Conservation (phyloP, 176 grass and related monocot genomes). For the Cocos nucifera region DNA sequence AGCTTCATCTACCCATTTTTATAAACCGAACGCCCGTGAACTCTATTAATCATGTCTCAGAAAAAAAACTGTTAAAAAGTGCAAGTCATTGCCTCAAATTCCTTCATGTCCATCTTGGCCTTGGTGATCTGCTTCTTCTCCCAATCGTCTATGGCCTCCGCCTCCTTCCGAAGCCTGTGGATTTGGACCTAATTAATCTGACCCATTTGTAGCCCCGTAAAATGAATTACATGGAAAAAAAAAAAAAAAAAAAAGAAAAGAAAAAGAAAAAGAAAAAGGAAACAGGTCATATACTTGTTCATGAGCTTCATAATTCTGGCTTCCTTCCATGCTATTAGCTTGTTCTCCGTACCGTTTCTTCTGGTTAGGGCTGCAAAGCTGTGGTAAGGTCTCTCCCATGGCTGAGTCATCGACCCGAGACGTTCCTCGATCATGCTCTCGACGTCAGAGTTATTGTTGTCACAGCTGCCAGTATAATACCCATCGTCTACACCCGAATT, state of each 20-base stretch:
- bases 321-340: slow-evolving; percentile 69
- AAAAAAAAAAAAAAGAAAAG: neutral
- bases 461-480: slow-evolving; percentile 22
- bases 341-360: slow-evolving; percentile 31
- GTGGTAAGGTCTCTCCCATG: slow-evolving; percentile 18
- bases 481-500: slow-evolving; percentile 29
- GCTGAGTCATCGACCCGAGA: neutral
- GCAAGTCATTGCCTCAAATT: slow-evolving; percentile 36
- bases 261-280: neutral
- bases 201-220: neutral
- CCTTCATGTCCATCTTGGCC: slow-evolving; percentile 43
- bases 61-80: too few relatives aligned
- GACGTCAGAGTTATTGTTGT: slow-evolving; percentile 21
- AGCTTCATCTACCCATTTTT: slow-evolving; percentile 41
- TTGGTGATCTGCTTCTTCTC: slow-evolving; percentile 40
- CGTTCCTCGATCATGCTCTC: slow-evolving; percentile 18
- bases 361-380: slow-evolving; percentile 13
- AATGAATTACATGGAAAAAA: neutral
- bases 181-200: too few relatives aligned
- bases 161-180: slow-evolving; percentile 55
- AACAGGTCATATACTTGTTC: slow-evolving; percentile 21
- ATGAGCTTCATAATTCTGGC: slow-evolving; percentile 46
- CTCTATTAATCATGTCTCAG: neutral
- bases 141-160: slow-evolving; percentile 54
- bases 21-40: slow-evolving; percentile 13